Conservation (phyloP, 345 rosid species). For the Citrus maxima region DNA sequence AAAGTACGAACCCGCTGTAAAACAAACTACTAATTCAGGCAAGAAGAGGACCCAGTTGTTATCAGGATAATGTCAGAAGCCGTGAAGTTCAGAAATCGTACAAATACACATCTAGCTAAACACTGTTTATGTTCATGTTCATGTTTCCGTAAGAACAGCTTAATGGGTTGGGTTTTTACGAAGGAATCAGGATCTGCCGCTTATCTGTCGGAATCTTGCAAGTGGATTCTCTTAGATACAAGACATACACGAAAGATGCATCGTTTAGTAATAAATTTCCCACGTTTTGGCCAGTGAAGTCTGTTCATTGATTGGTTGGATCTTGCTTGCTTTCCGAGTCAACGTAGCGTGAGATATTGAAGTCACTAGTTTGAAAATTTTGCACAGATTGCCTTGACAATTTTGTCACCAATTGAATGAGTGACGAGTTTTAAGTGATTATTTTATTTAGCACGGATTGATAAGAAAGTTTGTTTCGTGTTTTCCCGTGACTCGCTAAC, state of each 20-base stretch:
- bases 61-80: neutral
- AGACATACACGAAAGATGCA: neutral
- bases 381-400: too few relatives aligned
- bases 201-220: constrained; percentile 1
- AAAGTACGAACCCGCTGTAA: neutral
- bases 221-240: neutral
- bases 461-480: too few relatives aligned
- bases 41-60: neutral
- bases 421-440: too few relatives aligned
- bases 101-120: neutral
- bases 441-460: too few relatives aligned
- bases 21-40: constrained; percentile 4
- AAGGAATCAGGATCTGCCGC: too few relatives aligned
- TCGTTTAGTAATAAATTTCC: too few relatives aligned
- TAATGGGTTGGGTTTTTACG: too few relatives aligned
- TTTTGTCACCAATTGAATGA: too few relatives aligned
- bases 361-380: neutral
- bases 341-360: neutral
- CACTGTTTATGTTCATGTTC: neutral
- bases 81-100: neutral
- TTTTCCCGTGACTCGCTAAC: neutral
- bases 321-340: neutral
- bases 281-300: neutral
- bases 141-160: neutral
- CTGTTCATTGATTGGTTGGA: neutral